Evolutionary conservation across 2,329 filamentous ascomycete species (phyloP).

Genomic region (Botryosphaeria dothidea): DNA sequence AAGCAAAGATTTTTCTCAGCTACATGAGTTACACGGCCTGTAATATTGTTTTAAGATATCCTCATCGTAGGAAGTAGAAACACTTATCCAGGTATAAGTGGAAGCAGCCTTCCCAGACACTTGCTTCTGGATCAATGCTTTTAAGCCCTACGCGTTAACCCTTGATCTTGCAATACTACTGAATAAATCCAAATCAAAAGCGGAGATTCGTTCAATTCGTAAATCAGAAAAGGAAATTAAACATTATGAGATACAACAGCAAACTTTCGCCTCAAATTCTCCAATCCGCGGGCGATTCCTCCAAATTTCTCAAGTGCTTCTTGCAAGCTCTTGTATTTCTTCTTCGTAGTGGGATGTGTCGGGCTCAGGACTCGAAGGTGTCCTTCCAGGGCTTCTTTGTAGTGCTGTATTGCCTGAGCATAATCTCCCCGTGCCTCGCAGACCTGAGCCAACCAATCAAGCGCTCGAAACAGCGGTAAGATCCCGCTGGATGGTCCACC

Average conservation of each 20-base stretch:
- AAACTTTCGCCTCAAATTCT: not conserved
- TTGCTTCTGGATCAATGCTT: too few relatives aligned
- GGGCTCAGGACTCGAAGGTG: not conserved
- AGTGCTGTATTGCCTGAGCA: not conserved
- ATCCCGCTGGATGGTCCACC: not conserved
- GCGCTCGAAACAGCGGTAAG: not conserved
- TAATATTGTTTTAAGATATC: too few relatives aligned
- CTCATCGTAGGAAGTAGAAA: too few relatives aligned
- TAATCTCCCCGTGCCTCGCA: not conserved
- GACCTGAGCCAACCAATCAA: not conserved
- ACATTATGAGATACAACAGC: not conserved
- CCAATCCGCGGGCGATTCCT: not conserved
- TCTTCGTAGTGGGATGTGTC: not conserved
- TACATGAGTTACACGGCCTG: too few relatives aligned
- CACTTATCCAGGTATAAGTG: too few relatives aligned
- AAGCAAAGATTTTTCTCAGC: too few relatives aligned
- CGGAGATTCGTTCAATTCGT: too few relatives aligned
- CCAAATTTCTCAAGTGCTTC: not conserved
- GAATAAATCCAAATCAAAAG: too few relatives aligned
- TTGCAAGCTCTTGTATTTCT: not conserved
- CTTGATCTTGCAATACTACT: too few relatives aligned
- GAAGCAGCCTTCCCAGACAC: too few relatives aligned
- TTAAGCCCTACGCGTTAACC: too few relatives aligned
- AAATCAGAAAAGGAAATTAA: too few relatives aligned
- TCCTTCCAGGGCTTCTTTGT: not conserved